Percentiles rank a stretch among this genome's conserved stretches.
These are phyloP conservation scores for Cicer judaicum DNA, from an alignment of 306 rosid genomes.

Conservation along the genomic window DNA sequence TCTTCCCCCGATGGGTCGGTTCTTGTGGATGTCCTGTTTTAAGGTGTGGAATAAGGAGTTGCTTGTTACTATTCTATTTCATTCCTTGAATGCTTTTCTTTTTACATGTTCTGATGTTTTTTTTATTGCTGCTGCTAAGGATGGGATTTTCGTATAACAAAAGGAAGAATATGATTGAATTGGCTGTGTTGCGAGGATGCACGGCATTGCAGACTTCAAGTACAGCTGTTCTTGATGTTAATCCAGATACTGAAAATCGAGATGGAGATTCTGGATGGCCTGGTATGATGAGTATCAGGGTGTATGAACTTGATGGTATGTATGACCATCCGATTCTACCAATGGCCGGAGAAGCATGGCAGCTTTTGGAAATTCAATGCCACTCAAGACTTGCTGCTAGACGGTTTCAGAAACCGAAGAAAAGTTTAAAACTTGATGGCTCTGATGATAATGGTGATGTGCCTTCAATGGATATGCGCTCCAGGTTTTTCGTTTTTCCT, in stretches of 20 bases:
- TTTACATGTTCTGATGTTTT: constrained; percentile 46
- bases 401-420: constrained; percentile 90
- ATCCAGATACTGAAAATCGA: constrained; percentile 73
- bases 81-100: constrained; percentile 35
- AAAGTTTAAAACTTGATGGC: constrained; percentile 82
- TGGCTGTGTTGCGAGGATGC: constrained; percentile 93
- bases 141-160: constrained; percentile 97
- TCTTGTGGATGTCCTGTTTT: constrained; percentile 90
- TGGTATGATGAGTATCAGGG: constrained; percentile 98
- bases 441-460: constrained; percentile 91
- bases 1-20: constrained; percentile 96
- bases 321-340: constrained; percentile 99
- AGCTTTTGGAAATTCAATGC: constrained; percentile 89
- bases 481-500: constrained; percentile 58
- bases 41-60: constrained; percentile 59
- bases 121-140: constrained; percentile 52
- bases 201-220: constrained; percentile 65
- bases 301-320: constrained; percentile 92
- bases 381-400: constrained; percentile 93
- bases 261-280: constrained; percentile 94
- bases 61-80: constrained; percentile 27
- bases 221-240: constrained; percentile 59
- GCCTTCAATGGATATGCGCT: constrained; percentile 77
- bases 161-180: constrained; percentile 91
- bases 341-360: constrained; percentile 92